Conservation (phyloP, 805 yeast species). For the Kodamaea restingae region DNA sequence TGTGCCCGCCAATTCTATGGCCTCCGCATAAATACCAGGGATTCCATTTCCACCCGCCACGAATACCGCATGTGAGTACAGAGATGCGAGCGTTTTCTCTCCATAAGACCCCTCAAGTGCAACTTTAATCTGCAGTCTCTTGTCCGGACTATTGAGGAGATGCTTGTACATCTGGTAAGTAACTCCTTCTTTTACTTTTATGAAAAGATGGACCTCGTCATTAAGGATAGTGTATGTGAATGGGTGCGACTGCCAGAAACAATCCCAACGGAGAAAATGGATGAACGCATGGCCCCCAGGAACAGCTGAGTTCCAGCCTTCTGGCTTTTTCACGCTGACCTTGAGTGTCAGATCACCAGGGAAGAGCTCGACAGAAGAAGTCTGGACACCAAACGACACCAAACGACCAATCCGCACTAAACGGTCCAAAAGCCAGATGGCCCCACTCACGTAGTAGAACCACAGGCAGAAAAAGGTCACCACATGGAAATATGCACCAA, state of each 20-base stretch:
- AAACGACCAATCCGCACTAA: constrained; percentile 18
- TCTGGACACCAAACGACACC: constrained; percentile 20
- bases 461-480: constrained; percentile 10
- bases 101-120: constrained; percentile 65
- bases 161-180: constrained; percentile 29
- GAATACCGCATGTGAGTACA: constrained; percentile 45
- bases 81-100: constrained; percentile 40
- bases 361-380: constrained; percentile 20
- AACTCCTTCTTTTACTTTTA: constrained; percentile 26
- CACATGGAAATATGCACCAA: constrained; percentile 19
- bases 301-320: constrained; percentile 18
- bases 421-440: constrained; percentile 24
- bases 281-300: constrained; percentile 26
- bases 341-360: constrained; percentile 21
- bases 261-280: constrained; percentile 21
- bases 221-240: constrained; percentile 22
- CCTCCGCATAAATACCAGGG: constrained; percentile 52
- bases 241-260: constrained; percentile 33
- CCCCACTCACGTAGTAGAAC: constrained; percentile 17
- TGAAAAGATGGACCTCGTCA: constrained; percentile 17
- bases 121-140: constrained; percentile 33
- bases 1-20: constrained; percentile 13
- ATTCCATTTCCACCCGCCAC: constrained; percentile 67
- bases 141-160: constrained; percentile 27
- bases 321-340: constrained; percentile 21